Evolutionary conservation across 257 asterid genomes (phyloP), one percentile per base, ranked within the genome.

Genomic region (Perilla frutescens): DNA sequence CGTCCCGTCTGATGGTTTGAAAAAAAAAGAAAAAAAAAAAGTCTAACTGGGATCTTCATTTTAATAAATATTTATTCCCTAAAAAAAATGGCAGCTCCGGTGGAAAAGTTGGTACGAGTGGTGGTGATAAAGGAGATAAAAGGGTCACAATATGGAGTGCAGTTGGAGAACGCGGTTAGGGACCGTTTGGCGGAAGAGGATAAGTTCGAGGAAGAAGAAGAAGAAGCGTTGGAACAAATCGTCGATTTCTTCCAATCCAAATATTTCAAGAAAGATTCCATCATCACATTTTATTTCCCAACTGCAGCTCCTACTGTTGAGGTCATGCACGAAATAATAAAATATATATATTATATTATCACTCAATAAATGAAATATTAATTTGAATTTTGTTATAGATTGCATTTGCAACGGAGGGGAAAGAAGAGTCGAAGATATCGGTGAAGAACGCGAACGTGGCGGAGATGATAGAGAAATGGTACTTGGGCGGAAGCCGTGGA

Each of bases 41-140:
- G 26, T 20, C 26, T 20, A 20, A 20, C 26, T 20, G 26, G 1
- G 26, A 20, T 20, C 26, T 20, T 20, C 26, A 20, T 20, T 20
- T 20, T 20, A 20, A 20, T 20, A 0, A 20, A 20, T 20, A 0
- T 20, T 20, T 20, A 0, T 20, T 20, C 26, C 26, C 26, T 20
- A 20, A 20, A 20, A 20, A 20, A 26, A n/a, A 13, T 64, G 78
- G 80, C 92, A 94, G 97, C 92, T 20, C 93, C 96, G 0, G 87
- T 87, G 58, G 94, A 90, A 12, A 87, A 90, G 62, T 37, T 85
- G 6, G 60, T 95, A 55, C 84, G 92, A 63, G 82, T 95, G 47
- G 98, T 92, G 72, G 96, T 92, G 87, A 92, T 95, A 3, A 95
- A 95, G 80, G 99, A 95, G 90, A 92, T 95, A 69, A 92, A 95